Percentiles rank a stretch among this genome's conserved stretches.
These are phyloP conservation scores for Sclerotinia spermophila DNA, from an alignment of 2,329 filamentous ascomycete species.

Conservation along the genomic window DNA sequence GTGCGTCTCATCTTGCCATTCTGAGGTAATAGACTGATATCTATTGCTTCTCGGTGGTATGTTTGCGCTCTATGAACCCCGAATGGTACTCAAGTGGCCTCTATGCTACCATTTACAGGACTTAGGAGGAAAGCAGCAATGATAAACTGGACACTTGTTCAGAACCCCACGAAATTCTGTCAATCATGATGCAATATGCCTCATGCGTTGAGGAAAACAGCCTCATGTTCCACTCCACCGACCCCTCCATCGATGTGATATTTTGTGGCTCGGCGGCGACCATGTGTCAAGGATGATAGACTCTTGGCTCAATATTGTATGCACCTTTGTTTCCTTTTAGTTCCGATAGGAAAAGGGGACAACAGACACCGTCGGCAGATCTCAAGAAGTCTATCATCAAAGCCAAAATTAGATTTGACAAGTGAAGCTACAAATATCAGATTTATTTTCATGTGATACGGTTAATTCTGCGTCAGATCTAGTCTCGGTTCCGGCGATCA, in stretches of 20 bases:
- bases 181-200: background rate
- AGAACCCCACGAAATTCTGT: background rate
- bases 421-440: background rate
- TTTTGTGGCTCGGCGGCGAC: too few relatives aligned
- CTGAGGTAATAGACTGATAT: background rate
- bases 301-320: background rate
- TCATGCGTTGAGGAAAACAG: background rate
- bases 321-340: background rate
- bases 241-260: background rate
- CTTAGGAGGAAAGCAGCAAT: background rate
- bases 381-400: background rate
- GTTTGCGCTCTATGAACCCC: background rate
- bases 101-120: background rate
- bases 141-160: too few relatives aligned
- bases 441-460: background rate
- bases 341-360: background rate
- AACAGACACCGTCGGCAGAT: background rate
- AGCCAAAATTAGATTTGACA: background rate
- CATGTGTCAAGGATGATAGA: background rate
- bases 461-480: too few relatives aligned
- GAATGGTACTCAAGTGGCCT: background rate
- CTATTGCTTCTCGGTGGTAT: background rate
- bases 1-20: background rate
- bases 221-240: background rate
- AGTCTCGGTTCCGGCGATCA: background rate